Evolutionary conservation across 768 basidiomycete species (phyloP), one percentile per base, ranked within the genome.

Genomic region (Dioszegia hungarica): DNA sequence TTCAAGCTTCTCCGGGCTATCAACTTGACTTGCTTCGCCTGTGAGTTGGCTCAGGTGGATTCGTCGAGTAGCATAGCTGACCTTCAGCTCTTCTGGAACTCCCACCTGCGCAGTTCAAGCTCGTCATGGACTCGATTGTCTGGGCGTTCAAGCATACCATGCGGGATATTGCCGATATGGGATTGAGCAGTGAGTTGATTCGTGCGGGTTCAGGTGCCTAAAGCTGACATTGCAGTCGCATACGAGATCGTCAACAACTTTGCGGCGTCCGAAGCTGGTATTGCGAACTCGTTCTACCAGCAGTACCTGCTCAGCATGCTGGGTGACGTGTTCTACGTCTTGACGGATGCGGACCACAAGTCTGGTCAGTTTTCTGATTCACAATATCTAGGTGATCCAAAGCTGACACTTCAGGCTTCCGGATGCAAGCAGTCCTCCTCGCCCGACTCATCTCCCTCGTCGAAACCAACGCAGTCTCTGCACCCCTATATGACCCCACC

Each of bases 141-240:
- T 99, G 95, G 94, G 94, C 92, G n/a, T 94, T 97, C 80, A 99
- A 99, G 77, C 95, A 99, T 79, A 97, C 90, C 15, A 92, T 95
- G 90, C 84, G 94, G 53, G 94, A 98, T 76, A 95, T 99, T 60
- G 90, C 91, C 4, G 94, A 98, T 73, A 89, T 87, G 39, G 80
- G 79, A 20, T 57, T 81, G 33, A 78, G 76, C 62, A 74, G 78
- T 77, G 58, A 56, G 75, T 66, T 12, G 5, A 14, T 17, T 2
- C 19, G 5, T 28, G 0, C 34, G 27, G 27, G 29, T 53, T 33
- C 8, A 22, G n/a, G 10, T 5, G 28, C 15, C 29, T 33, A 9
- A 6, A 28, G 34, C 56, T 60, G 44, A 59, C 45, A 37, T 4
- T 33, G 19, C 40, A 91, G 93, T 97, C 75, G 90, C 88, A 68